These are phyloP conservation scores for Nicotiana rustica DNA, from an alignment of 305 asterid genomes.

Conservation along the genomic window DNA sequence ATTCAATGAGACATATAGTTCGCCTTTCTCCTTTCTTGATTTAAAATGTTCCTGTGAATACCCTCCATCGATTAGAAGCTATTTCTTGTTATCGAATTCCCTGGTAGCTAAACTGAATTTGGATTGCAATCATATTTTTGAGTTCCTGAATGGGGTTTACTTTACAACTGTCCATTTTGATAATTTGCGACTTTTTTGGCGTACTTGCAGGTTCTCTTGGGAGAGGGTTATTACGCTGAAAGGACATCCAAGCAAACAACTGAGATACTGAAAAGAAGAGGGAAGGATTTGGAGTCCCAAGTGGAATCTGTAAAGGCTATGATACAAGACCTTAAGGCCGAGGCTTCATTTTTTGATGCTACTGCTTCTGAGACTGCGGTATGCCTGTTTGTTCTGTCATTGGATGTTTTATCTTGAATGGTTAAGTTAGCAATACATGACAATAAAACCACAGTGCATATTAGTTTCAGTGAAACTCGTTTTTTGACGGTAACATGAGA, in stretches of 20 bases:
- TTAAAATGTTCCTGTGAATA: not conserved
- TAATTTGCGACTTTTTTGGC: not conserved
- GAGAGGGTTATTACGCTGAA: slow-evolving; percentile 82
- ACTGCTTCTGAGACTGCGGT: slow-evolving; percentile 85
- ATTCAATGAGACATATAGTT: not conserved
- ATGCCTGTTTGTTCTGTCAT: slow-evolving; percentile 41
- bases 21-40: not conserved
- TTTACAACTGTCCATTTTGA: not conserved
- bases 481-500: not conserved
- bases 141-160: not conserved
- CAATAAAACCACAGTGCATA: not conserved
- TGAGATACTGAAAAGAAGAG: slow-evolving; percentile 83
- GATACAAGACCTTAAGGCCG: slow-evolving; percentile 73
- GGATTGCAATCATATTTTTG: too few species aligned
- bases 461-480: not conserved
- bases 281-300: slow-evolving; percentile 66
- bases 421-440: not conserved
- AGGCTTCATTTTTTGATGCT: slow-evolving; percentile 77
- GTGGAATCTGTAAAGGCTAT: slow-evolving; percentile 70
- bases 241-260: slow-evolving; percentile 84
- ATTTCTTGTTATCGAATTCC: not conserved
- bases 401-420: not conserved
- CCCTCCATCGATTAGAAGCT: not conserved
- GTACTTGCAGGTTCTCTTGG: slow-evolving; percentile 66
- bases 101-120: not conserved